Percentiles rank a stretch among this genome's conserved stretches.
These are phyloP conservation scores for Intubia oerlemansii DNA, from an alignment of 2,329 filamentous ascomycete genomes.

Conservation along the genomic window DNA sequence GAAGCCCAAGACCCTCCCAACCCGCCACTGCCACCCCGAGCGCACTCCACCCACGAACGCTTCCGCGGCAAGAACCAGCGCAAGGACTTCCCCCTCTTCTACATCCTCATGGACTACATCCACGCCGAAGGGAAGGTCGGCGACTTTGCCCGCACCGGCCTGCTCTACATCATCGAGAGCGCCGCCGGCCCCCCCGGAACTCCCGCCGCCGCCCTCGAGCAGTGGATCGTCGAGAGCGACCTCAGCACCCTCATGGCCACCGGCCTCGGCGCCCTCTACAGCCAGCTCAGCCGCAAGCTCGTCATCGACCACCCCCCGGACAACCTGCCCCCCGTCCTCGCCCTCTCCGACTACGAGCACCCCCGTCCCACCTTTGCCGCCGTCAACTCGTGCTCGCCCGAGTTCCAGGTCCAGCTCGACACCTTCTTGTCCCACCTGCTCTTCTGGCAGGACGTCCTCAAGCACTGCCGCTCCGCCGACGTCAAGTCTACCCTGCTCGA, in stretches of 20 bases:
- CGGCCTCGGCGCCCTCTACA: constrained; percentile 59
- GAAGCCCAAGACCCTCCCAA: too few relatives aligned
- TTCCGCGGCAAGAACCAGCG: constrained; percentile 75
- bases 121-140: constrained; percentile 88
- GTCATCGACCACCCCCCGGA: constrained; percentile 59
- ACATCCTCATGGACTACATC: constrained; percentile 88
- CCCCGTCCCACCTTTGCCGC: constrained; percentile 48
- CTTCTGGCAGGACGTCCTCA: constrained; percentile 96
- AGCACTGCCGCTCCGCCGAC: constrained; percentile 81
- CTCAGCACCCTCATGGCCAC: constrained; percentile 94
- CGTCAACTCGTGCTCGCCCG: constrained; percentile 48
- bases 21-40: too few relatives aligned
- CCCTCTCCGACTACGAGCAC: constrained; percentile 73
- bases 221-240: constrained; percentile 95
- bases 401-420: constrained; percentile 70
- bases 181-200: constrained; percentile 33
- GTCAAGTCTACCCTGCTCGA: constrained; percentile 86
- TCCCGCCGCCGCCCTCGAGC: constrained; percentile 61
- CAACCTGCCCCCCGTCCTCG: constrained; percentile 61
- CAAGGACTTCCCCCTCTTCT: constrained; percentile 89
- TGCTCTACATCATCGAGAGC: constrained; percentile 90
- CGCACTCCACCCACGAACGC: constrained; percentile 51
- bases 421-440: constrained; percentile 87
- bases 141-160: constrained; percentile 83
- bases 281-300: constrained; percentile 51